Conservation (phyloP, 345 rosid species). For the Populus nigra region DNA sequence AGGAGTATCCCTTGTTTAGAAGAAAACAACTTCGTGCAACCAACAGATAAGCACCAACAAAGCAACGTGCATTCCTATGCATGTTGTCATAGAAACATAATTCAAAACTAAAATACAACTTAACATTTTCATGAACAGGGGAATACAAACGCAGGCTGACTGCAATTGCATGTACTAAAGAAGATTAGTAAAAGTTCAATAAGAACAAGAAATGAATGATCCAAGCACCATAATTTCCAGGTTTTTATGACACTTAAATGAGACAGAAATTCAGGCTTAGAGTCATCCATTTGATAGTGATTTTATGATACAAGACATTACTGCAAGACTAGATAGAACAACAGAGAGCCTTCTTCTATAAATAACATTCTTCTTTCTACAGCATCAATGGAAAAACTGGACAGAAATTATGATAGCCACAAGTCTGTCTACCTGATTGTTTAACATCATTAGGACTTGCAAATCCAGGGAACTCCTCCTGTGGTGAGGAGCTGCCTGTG, state of each 20-base stretch:
- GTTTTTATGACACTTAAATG: not conserved
- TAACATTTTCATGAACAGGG: too few species aligned
- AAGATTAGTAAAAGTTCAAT: not conserved
- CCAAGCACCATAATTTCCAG: not conserved
- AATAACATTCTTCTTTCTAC: not conserved
- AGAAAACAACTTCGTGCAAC: not conserved
- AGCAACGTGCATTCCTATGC: too few species aligned
- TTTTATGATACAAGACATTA: conserved; percentile 5
- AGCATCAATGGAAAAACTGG: conserved; percentile 9
- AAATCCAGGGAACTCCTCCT: conserved; percentile 74
- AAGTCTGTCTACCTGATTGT: conserved; percentile 48
- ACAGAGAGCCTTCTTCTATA: not conserved
- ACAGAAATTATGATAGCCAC: not conserved
- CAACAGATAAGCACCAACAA: not conserved
- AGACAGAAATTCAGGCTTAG: not conserved
- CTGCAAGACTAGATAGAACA: not conserved
- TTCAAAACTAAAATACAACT: too few species aligned
- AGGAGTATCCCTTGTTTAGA: not conserved
- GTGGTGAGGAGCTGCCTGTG: conserved; percentile 39
- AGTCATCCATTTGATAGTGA: not conserved
- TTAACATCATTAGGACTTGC: conserved; percentile 54
- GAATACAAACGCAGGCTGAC: not conserved
- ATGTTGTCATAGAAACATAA: too few species aligned
- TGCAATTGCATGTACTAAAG: not conserved
- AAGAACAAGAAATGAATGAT: not conserved